Evolutionary conservation across 495 filamentous ascomycete genomes (phyloP), one percentile per base, ranked within the genome.

Genomic region (Chlorociboria aeruginascens): DNA sequence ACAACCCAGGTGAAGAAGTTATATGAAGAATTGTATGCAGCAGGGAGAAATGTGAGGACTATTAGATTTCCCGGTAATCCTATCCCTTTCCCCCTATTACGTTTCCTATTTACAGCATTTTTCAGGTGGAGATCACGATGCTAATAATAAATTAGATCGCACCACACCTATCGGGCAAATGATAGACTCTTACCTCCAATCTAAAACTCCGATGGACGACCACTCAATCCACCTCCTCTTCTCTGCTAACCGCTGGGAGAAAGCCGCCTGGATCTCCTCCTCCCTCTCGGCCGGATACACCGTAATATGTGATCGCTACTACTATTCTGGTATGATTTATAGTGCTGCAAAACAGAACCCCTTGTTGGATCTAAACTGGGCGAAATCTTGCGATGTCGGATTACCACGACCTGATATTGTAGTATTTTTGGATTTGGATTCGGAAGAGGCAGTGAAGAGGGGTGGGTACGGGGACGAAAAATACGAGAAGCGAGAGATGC

Each of bases 161-260:
- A 83, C 78, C 11, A 95, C 92, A 14, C 73, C 87, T 7, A 96
- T 92, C 55, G 92, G 92, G 28, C 77, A 83, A 54, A 79, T 94
- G 68, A 98, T 98, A 60, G 79, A 94, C 65, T 66, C 67, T 53
- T 98, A 97, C 63, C 78, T 97, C 45, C 83, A 79, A 56, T 74
- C 75, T 54, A 65, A 85, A 54, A 69, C 78, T 43, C 74, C 87
- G 46, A 76, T 89, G 60, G 84, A 93, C 48, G 92, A 95, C 63
- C 89, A 95, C 59, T 82, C 81, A 7, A 95, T 97, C 55, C 93
- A 97, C 63, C 77, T 98, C 14, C 76, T 97, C 16, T 98, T 97
- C 69, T 89, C 86, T 30, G 88, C 92, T 8, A 97, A 98, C 66
- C 77, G 93, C 30, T 98, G 93, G 93, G 93, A 98, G 65, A 64